phyloP scores from a whole-genome alignment of 805 yeast species.

The Candida oleophila region DNA sequence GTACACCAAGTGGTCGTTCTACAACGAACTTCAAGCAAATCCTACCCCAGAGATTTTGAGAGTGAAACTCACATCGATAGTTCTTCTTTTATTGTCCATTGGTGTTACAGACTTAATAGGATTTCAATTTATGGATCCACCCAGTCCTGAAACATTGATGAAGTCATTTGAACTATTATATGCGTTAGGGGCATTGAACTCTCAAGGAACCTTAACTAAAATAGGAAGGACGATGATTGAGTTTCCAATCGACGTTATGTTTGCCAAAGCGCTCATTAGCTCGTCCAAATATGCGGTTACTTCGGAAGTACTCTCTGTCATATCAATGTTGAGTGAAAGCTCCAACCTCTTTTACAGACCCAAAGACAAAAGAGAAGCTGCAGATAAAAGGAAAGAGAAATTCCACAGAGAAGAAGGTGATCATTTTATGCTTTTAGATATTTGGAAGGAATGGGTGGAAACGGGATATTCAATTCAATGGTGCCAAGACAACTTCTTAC shows the following conservation, averaged over 20 bases:
- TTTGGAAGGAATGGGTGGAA: conserved; percentile 75
- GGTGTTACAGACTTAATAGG: conserved; percentile 80
- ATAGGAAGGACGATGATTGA: conserved; percentile 85
- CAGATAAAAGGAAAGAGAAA: conserved; percentile 59
- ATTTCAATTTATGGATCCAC: conserved; percentile 91
- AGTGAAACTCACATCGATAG: conserved; percentile 74
- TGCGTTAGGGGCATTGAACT: conserved; percentile 82
- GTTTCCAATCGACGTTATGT: conserved; percentile 89
- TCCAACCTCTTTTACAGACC: conserved; percentile 71
- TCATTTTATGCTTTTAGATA: conserved; percentile 70
- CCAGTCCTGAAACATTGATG: conserved; percentile 68
- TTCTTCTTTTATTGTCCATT: conserved; percentile 72
- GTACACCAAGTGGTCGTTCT: conserved; percentile 80
- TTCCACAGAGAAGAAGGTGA: conserved; percentile 68
- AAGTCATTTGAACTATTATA: conserved; percentile 80
- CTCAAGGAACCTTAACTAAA: conserved; percentile 72
- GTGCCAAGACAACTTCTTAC: conserved; percentile 84
- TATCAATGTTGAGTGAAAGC: conserved; percentile 82
- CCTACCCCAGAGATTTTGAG: conserved; percentile 93
- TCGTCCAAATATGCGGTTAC: conserved; percentile 63
- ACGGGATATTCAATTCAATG: conserved; percentile 68
- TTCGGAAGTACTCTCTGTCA: conserved; percentile 66
- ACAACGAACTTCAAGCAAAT: conserved; percentile 71
- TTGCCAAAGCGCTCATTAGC: conserved; percentile 70
- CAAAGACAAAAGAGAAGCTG: conserved; percentile 60